These are phyloP conservation scores for Fusarium acutatum DNA, from an alignment of 2,329 filamentous ascomycete genomes.

Conservation along the genomic window DNA sequence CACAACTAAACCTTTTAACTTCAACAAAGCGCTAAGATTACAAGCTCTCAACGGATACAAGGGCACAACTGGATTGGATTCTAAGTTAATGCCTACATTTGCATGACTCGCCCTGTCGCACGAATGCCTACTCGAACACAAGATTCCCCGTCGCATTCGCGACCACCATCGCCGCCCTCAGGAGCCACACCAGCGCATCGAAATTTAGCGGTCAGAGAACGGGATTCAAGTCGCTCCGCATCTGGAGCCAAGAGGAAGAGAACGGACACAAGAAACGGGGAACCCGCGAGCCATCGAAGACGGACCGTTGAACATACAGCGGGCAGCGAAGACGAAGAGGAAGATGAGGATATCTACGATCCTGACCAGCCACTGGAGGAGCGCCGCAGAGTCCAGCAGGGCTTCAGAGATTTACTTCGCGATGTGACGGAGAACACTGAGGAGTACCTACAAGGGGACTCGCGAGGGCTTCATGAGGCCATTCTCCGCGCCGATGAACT, in stretches of 20 bases:
- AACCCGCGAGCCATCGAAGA: slow-evolving; percentile 35
- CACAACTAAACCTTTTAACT: background rate
- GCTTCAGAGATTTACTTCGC: slow-evolving; percentile 73
- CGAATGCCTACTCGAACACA: slow-evolving; percentile 42
- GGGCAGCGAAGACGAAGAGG: slow-evolving; percentile 28
- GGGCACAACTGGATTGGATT: no score
- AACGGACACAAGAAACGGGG: slow-evolving; percentile 35
- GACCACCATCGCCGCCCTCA: slow-evolving; percentile 32
- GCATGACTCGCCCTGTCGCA: background rate
- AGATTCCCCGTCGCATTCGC: slow-evolving; percentile 34
- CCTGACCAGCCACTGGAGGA: slow-evolving; percentile 82
- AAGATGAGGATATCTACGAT: slow-evolving; percentile 68
- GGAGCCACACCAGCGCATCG: slow-evolving; percentile 30
- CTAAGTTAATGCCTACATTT: background rate
- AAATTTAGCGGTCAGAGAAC: slow-evolving; percentile 40
- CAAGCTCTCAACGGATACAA: background rate
- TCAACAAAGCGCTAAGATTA: background rate
- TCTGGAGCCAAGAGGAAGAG: slow-evolving; percentile 48
- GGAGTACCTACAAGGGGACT: slow-evolving; percentile 73
- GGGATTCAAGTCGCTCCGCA: slow-evolving; percentile 25
- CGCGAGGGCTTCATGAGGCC: slow-evolving; percentile 70
- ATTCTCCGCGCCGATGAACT: slow-evolving; percentile 72
- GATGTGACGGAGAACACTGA: slow-evolving; percentile 72
- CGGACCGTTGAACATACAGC: slow-evolving; percentile 37
- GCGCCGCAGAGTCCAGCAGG: slow-evolving; percentile 74